These are phyloP conservation scores for Didymella pinodella DNA, from an alignment of 2,329 filamentous ascomycete genomes.

Conservation along the genomic window DNA sequence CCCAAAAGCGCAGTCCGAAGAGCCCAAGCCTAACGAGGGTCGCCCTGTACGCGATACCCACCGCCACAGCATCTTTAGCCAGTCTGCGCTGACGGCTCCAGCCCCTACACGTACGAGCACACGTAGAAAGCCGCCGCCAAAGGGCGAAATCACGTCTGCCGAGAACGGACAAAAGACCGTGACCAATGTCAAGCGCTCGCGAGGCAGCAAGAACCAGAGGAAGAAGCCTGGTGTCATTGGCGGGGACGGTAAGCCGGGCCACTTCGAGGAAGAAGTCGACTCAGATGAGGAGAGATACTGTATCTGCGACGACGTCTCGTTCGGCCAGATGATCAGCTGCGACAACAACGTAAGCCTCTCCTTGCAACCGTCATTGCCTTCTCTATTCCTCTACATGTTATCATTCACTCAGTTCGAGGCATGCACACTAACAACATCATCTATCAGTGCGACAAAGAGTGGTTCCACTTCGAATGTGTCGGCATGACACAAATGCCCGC, in stretches of 20 bases:
- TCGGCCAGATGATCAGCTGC: slow-evolving; percentile 83
- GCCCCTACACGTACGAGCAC: slow-evolving; percentile 53
- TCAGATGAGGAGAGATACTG: slow-evolving; percentile 80
- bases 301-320: slow-evolving; percentile 79
- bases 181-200: slow-evolving; percentile 74
- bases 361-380: too few species aligned
- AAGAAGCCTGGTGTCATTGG: slow-evolving; percentile 56
- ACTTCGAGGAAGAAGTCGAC: slow-evolving; percentile 63
- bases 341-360: slow-evolving; percentile 69
- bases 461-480: slow-evolving; percentile 85
- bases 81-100: slow-evolving; percentile 44
- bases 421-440: not conserved
- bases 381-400: not conserved
- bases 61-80: slow-evolving; percentile 56
- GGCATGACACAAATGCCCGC: slow-evolving; percentile 70
- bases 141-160: slow-evolving; percentile 71
- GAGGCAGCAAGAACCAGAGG: slow-evolving; percentile 47
- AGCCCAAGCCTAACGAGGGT: slow-evolving; percentile 53
- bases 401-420: not conserved
- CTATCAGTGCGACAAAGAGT: slow-evolving; percentile 77
- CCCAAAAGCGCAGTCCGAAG: slow-evolving; percentile 59
- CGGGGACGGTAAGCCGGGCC: not conserved
- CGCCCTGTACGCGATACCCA: slow-evolving; percentile 51
- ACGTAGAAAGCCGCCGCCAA: slow-evolving; percentile 75
- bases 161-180: slow-evolving; percentile 68